Conservation (phyloP, 2,329 filamentous ascomycete genomes). For the Sclerotinia nivalis region DNA sequence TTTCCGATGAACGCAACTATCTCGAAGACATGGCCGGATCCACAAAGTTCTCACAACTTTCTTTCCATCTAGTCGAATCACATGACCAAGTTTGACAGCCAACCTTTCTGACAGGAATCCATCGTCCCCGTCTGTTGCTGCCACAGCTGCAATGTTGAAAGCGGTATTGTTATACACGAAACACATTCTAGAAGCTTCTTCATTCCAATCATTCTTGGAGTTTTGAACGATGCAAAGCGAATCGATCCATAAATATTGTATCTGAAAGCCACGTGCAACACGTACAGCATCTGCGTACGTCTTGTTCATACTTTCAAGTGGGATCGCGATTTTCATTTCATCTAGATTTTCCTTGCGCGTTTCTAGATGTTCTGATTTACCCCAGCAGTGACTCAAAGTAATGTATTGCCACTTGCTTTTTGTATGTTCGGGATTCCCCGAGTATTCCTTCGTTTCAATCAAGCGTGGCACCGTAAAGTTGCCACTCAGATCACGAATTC, state of each 20-base stretch:
- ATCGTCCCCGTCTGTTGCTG: background rate
- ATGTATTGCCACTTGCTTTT: background rate
- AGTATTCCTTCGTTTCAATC: background rate
- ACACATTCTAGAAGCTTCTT: background rate
- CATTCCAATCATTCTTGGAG: constrained; percentile 1
- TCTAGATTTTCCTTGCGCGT: background rate
- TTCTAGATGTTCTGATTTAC: background rate
- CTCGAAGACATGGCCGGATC: background rate
- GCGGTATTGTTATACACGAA: background rate
- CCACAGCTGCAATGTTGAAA: background rate
- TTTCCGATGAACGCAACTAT: background rate
- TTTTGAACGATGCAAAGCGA: too few species aligned
- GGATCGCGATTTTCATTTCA: background rate
- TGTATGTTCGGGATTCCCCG: too few species aligned
- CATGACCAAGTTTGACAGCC: background rate
- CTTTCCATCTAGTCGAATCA: background rate
- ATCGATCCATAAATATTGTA: constrained; percentile 11
- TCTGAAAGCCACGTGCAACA: background rate
- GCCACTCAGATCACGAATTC: background rate
- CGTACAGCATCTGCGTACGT: background rate
- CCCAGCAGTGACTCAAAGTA: constrained; percentile 4
- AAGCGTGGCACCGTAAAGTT: background rate
- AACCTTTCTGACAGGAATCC: background rate
- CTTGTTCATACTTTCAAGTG: background rate
- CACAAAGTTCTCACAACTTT: background rate